These are phyloP conservation scores for Aspergillus hiratsukae DNA, from an alignment of 2,329 filamentous ascomycete species.

Conservation along the genomic window DNA sequence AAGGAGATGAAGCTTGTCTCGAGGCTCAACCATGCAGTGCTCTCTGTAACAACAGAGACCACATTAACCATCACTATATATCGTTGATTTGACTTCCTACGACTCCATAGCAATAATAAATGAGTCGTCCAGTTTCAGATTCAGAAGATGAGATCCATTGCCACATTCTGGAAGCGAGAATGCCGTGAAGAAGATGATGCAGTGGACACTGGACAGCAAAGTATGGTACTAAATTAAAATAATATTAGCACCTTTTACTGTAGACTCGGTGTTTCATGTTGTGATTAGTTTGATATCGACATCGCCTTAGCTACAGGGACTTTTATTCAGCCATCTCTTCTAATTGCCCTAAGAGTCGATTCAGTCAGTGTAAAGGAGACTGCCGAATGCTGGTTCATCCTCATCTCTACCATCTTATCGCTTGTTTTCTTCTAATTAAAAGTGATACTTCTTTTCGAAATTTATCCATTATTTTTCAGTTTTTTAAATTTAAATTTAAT, in stretches of 20 bases:
- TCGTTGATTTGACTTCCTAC: not conserved
- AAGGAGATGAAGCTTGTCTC: not conserved
- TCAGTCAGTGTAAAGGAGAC: not conserved
- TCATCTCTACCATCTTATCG: not conserved
- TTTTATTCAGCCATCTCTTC: not conserved
- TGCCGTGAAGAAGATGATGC: not conserved
- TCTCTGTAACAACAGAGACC: too few relatives aligned
- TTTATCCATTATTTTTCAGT: not conserved
- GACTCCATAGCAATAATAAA: not conserved
- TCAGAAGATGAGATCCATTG: not conserved
- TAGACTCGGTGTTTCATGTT: constrained; percentile 8
- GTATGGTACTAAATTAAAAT: not conserved
- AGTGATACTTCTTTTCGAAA: not conserved
- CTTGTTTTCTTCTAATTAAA: not conserved
- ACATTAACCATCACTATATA: too few relatives aligned
- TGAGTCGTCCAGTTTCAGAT: too few relatives aligned
- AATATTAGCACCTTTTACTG: not conserved
- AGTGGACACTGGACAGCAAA: not conserved
- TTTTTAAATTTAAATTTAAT: not conserved
- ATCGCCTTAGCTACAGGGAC: not conserved
- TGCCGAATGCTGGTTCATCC: not conserved
- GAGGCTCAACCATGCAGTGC: too few relatives aligned
- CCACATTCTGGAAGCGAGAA: not conserved
- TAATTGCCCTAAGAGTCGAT: not conserved
- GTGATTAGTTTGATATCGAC: not conserved